Base-by-base conservation (phyloP, 805 yeast genomes). In the Jamesozyma piceae region DNA sequence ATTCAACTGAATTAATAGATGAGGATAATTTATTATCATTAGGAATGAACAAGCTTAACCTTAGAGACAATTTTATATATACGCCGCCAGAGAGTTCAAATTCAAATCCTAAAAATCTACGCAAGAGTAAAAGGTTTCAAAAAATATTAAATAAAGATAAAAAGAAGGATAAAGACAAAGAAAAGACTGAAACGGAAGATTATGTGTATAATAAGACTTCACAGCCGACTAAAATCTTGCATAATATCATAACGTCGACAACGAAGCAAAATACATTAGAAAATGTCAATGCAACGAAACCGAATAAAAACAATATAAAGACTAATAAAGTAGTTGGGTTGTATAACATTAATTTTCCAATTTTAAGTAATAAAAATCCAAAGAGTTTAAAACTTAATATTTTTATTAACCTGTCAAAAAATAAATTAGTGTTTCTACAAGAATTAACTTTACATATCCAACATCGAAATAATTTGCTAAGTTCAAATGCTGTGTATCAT, bases 361-460 rank as follows among this genome's bases (percentile, higher is more conserved):
- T 52, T 19, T 44, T 59, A 27, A 55, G 53, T 42, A 57, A 48
- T 36, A 51, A 52, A 43, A 57, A 59, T 38, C 60, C 56, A 3
- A 53, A 49, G 40, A 48, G 51, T 29, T 44, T 59, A 37, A 58
- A 57, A 40, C 39, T 56, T 31, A 59, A 59, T 47, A 48, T 59
- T 19, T 59, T 56, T 38, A 46, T 57, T n/a, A 57, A 50, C 43
- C 44, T 59, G 27, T 53, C 60, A 5, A 44, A 48, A 17, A 52
- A 51, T 40, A 51, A 52, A 33, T 45, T 51, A 34, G 52, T 51
- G 29, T 57, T 59, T 32, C 34, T 55, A 20, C 58, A 55, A 31
- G 61, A 56, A 22, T 30, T 56, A 13, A 41, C 53, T 13, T 44
- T 54, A 18, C 51, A 49, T 45, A 42, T 51, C 18, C 49, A 43